phyloP scores from a whole-genome alignment of 768 basidiomycete genomes.

The Amanita polypyramis region DNA sequence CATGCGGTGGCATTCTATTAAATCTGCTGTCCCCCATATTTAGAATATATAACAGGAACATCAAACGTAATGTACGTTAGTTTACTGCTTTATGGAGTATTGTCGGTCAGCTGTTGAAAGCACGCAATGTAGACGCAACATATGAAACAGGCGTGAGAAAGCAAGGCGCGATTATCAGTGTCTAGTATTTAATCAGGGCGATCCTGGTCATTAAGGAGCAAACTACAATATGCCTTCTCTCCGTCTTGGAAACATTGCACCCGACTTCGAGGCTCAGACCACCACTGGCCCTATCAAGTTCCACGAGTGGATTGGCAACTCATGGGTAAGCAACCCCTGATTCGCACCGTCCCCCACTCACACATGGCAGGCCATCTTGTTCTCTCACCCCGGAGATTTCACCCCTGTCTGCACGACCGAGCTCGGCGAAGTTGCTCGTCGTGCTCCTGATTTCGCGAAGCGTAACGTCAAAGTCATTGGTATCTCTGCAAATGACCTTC shows the following conservation, averaged over 20 bases:
- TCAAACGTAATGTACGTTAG: not conserved
- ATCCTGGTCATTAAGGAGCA: not conserved
- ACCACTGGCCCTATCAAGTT: constrained; percentile 83
- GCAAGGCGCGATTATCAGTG: constrained; percentile 40
- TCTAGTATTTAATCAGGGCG: not conserved
- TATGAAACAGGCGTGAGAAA: constrained; percentile 45
- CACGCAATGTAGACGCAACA: constrained; percentile 32
- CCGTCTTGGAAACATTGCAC: constrained; percentile 80
- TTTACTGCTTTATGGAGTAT: not conserved
- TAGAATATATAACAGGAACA: constrained; percentile 4
- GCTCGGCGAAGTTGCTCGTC: constrained; percentile 90
- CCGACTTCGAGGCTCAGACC: constrained; percentile 87
- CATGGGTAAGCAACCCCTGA: constrained; percentile 54
- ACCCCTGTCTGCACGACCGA: constrained; percentile 97
- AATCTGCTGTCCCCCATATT: not conserved
- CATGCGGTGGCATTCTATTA: constrained; percentile 90
- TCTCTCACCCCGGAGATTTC: constrained; percentile 92
- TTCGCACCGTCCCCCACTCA: constrained; percentile 1
- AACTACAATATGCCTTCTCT: constrained; percentile 35
- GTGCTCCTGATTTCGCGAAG: constrained; percentile 71
- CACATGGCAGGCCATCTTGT: constrained; percentile 59
- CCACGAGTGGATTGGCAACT: constrained; percentile 85
- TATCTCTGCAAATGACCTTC: constrained; percentile 82
- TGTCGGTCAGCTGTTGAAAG: constrained; percentile 11
- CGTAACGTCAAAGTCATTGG: constrained; percentile 92